Percentiles rank a stretch among this genome's conserved stretches.
phyloP scores from a whole-genome alignment of 2,329 filamentous ascomycete genomes.

The Rhynchosporium secalis region DNA sequence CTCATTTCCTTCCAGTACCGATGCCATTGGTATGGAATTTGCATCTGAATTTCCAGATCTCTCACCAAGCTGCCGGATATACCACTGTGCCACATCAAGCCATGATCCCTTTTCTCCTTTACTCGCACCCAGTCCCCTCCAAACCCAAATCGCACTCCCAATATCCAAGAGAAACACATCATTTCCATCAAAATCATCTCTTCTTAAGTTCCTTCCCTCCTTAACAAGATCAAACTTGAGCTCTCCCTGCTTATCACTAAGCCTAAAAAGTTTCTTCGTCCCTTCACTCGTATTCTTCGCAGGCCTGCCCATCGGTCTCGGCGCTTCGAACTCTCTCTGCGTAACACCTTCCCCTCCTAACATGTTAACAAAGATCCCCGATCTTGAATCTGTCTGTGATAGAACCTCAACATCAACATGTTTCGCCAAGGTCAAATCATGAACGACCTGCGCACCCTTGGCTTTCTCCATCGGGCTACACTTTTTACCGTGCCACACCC shows the following conservation, averaged over 20 bases:
- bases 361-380: slow-evolving; percentile 55
- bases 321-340: slow-evolving; percentile 44
- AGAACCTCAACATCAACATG: slow-evolving; percentile 65
- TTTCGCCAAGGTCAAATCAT: slow-evolving; percentile 64
- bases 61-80: slow-evolving; percentile 44
- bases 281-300: slow-evolving; percentile 24
- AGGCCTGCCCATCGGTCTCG: slow-evolving; percentile 44
- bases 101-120: slow-evolving; percentile 58
- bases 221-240: slow-evolving; percentile 60
- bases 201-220: slow-evolving; percentile 49
- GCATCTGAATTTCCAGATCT: slow-evolving; percentile 15
- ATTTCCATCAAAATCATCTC: slow-evolving; percentile 53
- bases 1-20: slow-evolving; percentile 58
- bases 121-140: slow-evolving; percentile 62
- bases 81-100: slow-evolving; percentile 59
- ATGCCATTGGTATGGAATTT: slow-evolving; percentile 50
- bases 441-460: slow-evolving; percentile 66
- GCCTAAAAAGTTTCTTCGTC: slow-evolving; percentile 53
- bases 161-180: slow-evolving; percentile 66
- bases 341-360: slow-evolving; percentile 51
- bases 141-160: slow-evolving; percentile 62
- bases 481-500: slow-evolving; percentile 66
- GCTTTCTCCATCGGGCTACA: slow-evolving; percentile 70
- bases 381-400: slow-evolving; percentile 58
- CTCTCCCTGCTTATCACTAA: slow-evolving; percentile 61